These are phyloP conservation scores for Kwoniella mangroviensis DNA, from an alignment of 768 basidiomycete genomes.

Conservation along the genomic window DNA sequence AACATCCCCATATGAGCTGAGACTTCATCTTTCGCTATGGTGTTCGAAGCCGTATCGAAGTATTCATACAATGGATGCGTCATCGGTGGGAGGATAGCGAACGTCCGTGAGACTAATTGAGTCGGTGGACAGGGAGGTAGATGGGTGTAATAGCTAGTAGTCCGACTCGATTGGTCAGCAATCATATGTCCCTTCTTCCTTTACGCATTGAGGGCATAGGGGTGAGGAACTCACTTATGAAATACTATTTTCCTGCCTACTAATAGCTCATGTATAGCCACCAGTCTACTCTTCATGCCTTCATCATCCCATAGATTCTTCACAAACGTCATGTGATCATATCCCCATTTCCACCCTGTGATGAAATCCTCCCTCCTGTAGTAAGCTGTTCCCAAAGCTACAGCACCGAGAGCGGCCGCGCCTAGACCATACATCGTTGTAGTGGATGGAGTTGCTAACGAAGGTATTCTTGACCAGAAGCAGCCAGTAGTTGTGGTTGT, in stretches of 20 bases:
- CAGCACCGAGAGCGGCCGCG: constrained; percentile 76
- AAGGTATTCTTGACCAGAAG: constrained; percentile 27
- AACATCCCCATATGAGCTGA: constrained; percentile 91
- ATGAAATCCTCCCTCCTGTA: constrained; percentile 77
- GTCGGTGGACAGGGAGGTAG: constrained; percentile 72
- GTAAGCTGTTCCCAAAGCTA: constrained; percentile 82
- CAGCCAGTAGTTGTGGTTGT: constrained; percentile 20
- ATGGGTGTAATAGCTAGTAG: constrained; percentile 81
- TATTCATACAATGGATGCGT: constrained; percentile 57
- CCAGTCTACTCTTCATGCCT: constrained; percentile 67
- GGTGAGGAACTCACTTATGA: constrained; percentile 42
- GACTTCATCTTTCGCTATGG: constrained; percentile 73
- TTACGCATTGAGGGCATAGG: neutral
- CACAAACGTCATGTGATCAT: constrained; percentile 88
- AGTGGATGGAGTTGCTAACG: constrained; percentile 28
- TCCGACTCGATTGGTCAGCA: neutral
- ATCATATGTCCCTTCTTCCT: neutral
- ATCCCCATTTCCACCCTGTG: constrained; percentile 72
- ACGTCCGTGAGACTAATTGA: constrained; percentile 69
- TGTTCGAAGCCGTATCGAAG: constrained; percentile 72
- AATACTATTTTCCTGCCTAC: constrained; percentile 59
- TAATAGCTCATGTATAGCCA: constrained; percentile 68
- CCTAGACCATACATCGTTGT: constrained; percentile 61
- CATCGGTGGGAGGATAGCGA: constrained; percentile 72
- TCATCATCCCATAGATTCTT: constrained; percentile 81